These are phyloP conservation scores for Starmerella potacharoeniae DNA, from an alignment of 805 yeast genomes.

Conservation along the genomic window DNA sequence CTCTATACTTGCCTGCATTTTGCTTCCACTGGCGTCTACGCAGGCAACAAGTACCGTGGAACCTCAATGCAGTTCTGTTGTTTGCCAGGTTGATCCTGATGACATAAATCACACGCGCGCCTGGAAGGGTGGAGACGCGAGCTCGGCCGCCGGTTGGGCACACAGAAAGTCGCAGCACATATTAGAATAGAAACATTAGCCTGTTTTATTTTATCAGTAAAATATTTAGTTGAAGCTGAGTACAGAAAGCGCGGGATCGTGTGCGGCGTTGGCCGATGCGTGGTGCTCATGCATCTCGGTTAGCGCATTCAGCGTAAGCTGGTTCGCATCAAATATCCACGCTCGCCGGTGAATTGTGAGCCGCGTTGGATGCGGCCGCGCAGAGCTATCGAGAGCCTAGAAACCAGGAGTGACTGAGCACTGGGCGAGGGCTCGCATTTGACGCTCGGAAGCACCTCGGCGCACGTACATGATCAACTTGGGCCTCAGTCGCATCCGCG, in stretches of 20 bases:
- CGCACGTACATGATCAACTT: conserved; percentile 37
- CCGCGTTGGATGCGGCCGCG: too few relatives aligned
- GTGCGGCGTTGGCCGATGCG: too few relatives aligned
- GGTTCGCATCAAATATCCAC: too few relatives aligned
- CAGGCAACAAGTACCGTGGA: background rate
- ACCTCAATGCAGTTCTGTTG: background rate
- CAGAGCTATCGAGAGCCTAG: too few relatives aligned
- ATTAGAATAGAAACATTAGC: too few relatives aligned
- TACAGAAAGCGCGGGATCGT: too few relatives aligned
- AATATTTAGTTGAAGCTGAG: too few relatives aligned
- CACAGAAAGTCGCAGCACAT: background rate
- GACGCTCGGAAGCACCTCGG: background rate
- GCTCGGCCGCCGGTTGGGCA: background rate
- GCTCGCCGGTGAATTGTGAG: too few relatives aligned
- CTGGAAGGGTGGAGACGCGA: background rate
- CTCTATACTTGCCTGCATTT: conserved; percentile 30
- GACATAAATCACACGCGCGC: conserved; percentile 3
- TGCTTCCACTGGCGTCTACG: background rate
- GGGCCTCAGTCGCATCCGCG: conserved; percentile 42
- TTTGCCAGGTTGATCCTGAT: conserved; percentile 1
- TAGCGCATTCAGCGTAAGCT: too few relatives aligned
- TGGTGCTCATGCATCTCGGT: too few relatives aligned
- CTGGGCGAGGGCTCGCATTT: background rate
- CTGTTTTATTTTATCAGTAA: too few relatives aligned
- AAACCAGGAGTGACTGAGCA: background rate